Evolutionary conservation across 1,139 yeast species (phyloP).

Genomic region (Yamadazyma dushanensis): DNA sequence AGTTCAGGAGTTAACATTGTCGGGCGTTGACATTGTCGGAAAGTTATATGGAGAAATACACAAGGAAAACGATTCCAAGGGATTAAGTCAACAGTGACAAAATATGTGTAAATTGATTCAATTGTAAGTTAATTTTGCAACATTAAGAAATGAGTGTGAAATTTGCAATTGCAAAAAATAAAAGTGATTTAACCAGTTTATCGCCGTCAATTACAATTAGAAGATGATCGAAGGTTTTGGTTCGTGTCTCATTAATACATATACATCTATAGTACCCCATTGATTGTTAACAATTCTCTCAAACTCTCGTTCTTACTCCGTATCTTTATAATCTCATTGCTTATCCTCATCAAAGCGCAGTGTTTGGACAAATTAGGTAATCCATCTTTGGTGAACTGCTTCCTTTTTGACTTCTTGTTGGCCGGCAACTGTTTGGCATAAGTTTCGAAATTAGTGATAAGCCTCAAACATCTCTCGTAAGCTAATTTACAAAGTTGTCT

Average conservation of each 20-base stretch:
- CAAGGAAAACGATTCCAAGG: no score
- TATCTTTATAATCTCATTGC: slow-evolving; percentile 40
- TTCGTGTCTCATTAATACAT: background rate
- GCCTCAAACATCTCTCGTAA: slow-evolving; percentile 50
- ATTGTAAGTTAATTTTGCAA: no score
- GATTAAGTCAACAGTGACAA: no score
- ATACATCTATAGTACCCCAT: slow-evolving; percentile 5
- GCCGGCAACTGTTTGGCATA: slow-evolving; percentile 32
- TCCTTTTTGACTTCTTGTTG: slow-evolving; percentile 40
- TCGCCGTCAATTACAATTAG: no score
- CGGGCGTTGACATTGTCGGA: no score
- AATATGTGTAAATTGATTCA: no score
- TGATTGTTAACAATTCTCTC: slow-evolving; percentile 13
- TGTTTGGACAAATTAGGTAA: slow-evolving; percentile 50
- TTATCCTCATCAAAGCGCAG: slow-evolving; percentile 44
- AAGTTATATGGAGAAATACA: no score
- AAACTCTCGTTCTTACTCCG: slow-evolving; percentile 36
- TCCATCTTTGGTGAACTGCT: slow-evolving; percentile 46
- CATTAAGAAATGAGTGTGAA: no score
- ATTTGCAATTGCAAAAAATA: no score
- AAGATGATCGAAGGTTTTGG: no score
- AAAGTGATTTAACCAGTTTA: no score
- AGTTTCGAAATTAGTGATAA: slow-evolving; percentile 43
- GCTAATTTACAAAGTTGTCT: slow-evolving; percentile 69
- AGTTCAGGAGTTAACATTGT: no score